Conservation (phyloP, 441 rosid species). For the Gossypium lobatum region DNA sequence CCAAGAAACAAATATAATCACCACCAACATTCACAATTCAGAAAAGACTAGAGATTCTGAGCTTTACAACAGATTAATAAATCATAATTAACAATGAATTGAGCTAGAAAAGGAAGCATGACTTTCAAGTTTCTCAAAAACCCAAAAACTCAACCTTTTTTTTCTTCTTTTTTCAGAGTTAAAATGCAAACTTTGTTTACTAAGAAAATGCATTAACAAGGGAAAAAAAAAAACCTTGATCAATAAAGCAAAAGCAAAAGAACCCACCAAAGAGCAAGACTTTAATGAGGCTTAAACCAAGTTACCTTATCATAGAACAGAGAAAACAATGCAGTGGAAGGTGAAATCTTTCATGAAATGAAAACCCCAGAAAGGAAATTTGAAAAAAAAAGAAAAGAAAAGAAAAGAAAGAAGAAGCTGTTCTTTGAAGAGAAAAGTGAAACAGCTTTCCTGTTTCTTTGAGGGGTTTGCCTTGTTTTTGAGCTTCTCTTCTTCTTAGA, state of each 20-base stretch:
- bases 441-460: slow-evolving; percentile 22
- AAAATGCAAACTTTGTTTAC: background rate
- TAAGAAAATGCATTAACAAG: slow-evolving; percentile 1
- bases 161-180: background rate
- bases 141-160: slow-evolving; percentile 3
- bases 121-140: slow-evolving; percentile 11
- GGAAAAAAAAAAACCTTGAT: background rate
- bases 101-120: background rate
- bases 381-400: background rate
- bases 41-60: background rate
- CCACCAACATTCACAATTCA: background rate
- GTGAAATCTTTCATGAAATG: slow-evolving; percentile 24
- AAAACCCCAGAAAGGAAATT: slow-evolving; percentile 3
- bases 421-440: slow-evolving; percentile 25
- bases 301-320: slow-evolving; percentile 52
- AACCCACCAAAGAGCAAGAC: slow-evolving; percentile 3
- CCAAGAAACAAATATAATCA: slow-evolving; percentile 9
- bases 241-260: slow-evolving; percentile 4
- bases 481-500: slow-evolving; percentile 18
- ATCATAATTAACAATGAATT: slow-evolving; percentile 20
- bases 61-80: background rate
- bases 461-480: slow-evolving; percentile 9
- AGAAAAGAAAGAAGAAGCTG: background rate
- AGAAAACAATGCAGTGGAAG: slow-evolving; percentile 31
- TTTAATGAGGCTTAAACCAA: slow-evolving; percentile 6